Evolutionary conservation across 2,329 filamentous ascomycete genomes (phyloP).

Genomic region (Clarireedia homoeocarpa): DNA sequence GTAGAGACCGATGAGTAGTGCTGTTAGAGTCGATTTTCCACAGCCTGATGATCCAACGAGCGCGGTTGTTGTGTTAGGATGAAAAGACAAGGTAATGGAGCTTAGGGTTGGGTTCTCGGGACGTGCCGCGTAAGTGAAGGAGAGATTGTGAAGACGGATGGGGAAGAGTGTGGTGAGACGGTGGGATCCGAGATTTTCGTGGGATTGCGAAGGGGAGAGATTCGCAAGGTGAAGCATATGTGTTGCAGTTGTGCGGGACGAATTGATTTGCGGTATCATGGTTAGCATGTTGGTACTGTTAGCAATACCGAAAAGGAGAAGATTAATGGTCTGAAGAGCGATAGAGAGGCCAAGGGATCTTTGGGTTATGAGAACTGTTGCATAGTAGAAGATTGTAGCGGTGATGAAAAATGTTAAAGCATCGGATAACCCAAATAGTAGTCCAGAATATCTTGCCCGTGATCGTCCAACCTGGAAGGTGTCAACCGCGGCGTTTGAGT

Average conservation of each 20-base stretch:
- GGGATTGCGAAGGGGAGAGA: conserved; percentile 37
- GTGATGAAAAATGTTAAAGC: conserved; percentile 63
- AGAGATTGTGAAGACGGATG: conserved; percentile 47
- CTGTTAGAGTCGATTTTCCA: conserved; percentile 82
- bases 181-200: conserved; percentile 39
- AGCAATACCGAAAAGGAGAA: conserved; percentile 76
- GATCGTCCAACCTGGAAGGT: conserved; percentile 55
- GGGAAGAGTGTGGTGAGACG: conserved; percentile 36
- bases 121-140: conserved; percentile 64
- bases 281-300: conserved; percentile 62
- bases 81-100: conserved; percentile 58
- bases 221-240: conserved; percentile 63
- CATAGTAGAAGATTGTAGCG: conserved; percentile 80
- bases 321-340: conserved; percentile 68
- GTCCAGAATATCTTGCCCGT: conserved; percentile 58
- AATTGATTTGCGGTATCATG: conserved; percentile 73
- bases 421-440: conserved; percentile 72
- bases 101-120: conserved; percentile 47
- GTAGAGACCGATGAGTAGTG: conserved; percentile 69
- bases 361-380: conserved; percentile 52
- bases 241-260: conserved; percentile 63
- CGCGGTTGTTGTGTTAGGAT: conserved; percentile 58
- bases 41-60: conserved; percentile 80
- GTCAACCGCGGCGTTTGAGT: conserved; percentile 41
- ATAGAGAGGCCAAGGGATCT: conserved; percentile 43